These are phyloP conservation scores for Colletotrichum navitas DNA, from an alignment of 2,329 filamentous ascomycete genomes.

Conservation along the genomic window DNA sequence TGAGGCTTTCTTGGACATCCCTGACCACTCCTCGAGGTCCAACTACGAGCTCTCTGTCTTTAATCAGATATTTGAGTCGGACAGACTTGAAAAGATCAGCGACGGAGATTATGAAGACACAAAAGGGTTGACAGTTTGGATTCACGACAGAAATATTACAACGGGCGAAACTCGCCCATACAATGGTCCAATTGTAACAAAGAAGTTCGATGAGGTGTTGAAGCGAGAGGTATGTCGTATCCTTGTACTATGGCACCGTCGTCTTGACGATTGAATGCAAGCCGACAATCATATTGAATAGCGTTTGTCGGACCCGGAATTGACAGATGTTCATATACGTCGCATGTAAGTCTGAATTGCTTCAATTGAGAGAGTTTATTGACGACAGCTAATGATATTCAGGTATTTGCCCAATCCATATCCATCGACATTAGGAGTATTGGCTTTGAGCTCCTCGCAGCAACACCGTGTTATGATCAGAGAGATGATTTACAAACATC, in stretches of 20 bases:
- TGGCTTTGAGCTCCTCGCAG: not conserved
- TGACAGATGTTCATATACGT: not conserved
- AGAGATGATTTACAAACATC: not conserved
- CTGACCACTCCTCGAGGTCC: not conserved
- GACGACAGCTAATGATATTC: not conserved
- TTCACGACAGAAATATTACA: not conserved
- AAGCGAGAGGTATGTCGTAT: not conserved
- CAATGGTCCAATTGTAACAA: not conserved
- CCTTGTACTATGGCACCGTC: not conserved
- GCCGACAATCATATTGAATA: not conserved
- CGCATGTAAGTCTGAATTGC: not conserved
- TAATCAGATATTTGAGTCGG: not conserved
- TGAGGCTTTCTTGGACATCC: not conserved
- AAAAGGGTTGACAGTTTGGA: not conserved
- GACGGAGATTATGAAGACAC: not conserved
- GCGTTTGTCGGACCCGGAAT: not conserved
- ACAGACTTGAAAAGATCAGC: not conserved
- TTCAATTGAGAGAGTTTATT: not conserved
- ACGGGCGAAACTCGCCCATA: not conserved
- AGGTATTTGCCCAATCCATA: not conserved
- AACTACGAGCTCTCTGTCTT: not conserved
- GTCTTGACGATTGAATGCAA: not conserved
- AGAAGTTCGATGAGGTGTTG: not conserved
- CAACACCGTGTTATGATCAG: not conserved
- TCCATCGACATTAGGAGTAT: not conserved